Percentiles rank a stretch among this genome's conserved stretches.
Conservation (phyloP, 306 rosid genomes). For the Dalbergia oliveri region DNA sequence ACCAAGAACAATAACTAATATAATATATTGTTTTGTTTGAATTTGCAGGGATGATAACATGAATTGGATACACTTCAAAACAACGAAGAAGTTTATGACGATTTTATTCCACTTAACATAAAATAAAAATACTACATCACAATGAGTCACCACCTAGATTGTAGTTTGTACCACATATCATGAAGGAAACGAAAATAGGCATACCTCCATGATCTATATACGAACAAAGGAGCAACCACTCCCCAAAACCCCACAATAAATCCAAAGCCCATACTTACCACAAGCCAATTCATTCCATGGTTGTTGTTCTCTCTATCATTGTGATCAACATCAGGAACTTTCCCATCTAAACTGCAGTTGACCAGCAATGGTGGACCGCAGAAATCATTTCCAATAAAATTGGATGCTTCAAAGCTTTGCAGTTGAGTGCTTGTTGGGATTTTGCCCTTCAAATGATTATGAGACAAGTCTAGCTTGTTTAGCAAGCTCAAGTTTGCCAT, state of each 20-base stretch:
- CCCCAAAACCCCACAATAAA: slow-evolving; percentile 41
- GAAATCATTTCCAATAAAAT: slow-evolving; percentile 31
- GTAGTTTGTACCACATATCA: slow-evolving; percentile 29
- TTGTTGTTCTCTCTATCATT: neutral
- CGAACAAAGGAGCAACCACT: slow-evolving; percentile 30
- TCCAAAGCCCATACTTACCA: slow-evolving; percentile 17
- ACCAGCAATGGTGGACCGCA: slow-evolving; percentile 37
- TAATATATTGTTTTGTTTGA: neutral
- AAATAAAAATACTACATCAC: neutral
- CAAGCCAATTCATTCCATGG: slow-evolving; percentile 31
- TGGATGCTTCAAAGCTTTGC: slow-evolving; percentile 45
- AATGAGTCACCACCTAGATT: neutral
- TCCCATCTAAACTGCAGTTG: neutral
- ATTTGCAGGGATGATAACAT: no score
- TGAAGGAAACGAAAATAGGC: slow-evolving; percentile 13
- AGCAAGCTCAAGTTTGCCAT: neutral
- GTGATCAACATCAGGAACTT: neutral
- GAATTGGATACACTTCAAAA: no score
- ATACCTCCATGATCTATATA: slow-evolving; percentile 27
- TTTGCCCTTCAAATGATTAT: neutral
- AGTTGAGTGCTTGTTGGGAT: slow-evolving; percentile 39
- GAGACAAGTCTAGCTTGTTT: neutral
- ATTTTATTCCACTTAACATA: neutral
- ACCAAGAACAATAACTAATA: neutral
- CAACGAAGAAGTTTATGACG: no score